Percentiles rank a stretch among this genome's conserved stretches.
Conservation (phyloP, 257 asterid genomes). For the Ligustrum vulgare region DNA sequence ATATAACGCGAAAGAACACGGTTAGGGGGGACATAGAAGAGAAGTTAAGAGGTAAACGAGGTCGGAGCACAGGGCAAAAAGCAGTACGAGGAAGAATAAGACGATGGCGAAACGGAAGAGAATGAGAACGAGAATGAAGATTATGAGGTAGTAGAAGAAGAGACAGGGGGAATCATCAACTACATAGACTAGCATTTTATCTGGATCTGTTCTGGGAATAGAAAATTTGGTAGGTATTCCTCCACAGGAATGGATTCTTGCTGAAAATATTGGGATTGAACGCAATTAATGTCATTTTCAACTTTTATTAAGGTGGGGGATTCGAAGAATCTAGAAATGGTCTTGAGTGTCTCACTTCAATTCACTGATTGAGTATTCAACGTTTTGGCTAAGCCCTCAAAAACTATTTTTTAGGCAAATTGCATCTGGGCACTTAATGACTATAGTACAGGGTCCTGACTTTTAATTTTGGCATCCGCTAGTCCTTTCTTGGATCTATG, state of each 20-base stretch:
- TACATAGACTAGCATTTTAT: conserved; percentile 1
- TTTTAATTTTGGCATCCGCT: too few relatives aligned
- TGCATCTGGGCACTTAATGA: too few relatives aligned
- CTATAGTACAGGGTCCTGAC: too few relatives aligned
- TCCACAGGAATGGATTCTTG: background rate
- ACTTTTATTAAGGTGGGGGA: background rate
- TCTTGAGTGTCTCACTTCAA: background rate
- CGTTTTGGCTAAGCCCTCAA: too few relatives aligned
- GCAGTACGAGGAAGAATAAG: conserved; percentile 32
- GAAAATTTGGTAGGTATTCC: background rate
- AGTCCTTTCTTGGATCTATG: too few relatives aligned
- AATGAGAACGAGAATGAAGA: conserved; percentile 22
- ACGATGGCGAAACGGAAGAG: conserved; percentile 30
- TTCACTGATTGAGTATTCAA: too few relatives aligned
- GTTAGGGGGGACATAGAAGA: conserved; percentile 32
- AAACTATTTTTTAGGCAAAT: too few relatives aligned
- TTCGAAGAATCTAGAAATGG: background rate
- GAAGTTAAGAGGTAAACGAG: conserved; percentile 27
- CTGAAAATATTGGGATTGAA: background rate
- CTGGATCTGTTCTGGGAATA: background rate
- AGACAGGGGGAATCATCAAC: conserved; percentile 18
- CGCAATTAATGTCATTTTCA: background rate
- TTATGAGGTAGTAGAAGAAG: conserved; percentile 17
- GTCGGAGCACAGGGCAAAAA: conserved; percentile 32
- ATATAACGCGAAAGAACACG: background rate